phyloP scores from a whole-genome alignment of 2,329 filamentous ascomycete species.

The Podosphaera xanthii region DNA sequence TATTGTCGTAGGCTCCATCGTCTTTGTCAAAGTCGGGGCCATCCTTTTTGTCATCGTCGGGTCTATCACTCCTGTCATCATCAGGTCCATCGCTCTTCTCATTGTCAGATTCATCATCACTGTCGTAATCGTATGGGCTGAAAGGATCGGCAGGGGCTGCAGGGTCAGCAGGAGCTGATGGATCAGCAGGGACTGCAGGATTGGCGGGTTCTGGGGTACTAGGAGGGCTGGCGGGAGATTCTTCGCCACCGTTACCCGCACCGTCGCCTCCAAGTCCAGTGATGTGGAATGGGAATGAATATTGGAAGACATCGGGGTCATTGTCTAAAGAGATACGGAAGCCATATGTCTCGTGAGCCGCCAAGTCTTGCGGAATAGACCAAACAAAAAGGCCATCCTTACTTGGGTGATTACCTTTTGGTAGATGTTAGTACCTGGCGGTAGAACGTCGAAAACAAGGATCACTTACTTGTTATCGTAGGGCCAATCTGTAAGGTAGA shows the following conservation, averaged over 20 bases:
- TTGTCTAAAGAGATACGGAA: constrained; percentile 29
- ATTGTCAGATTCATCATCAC: not conserved
- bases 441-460: not conserved
- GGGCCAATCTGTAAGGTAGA: constrained; percentile 21
- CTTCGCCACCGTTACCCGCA: not conserved
- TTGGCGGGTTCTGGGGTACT: too few species aligned
- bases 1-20: too few species aligned
- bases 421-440: constrained; percentile 16
- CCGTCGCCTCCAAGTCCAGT: not conserved
- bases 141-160: not conserved
- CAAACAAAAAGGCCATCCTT: constrained; percentile 24
- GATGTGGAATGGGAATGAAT: constrained; percentile 32
- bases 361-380: constrained; percentile 25
- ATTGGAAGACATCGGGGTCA: constrained; percentile 32
- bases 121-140: not conserved
- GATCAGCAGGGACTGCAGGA: too few species aligned
- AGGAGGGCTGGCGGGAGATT: not conserved
- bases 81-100: too few species aligned
- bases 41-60: too few species aligned
- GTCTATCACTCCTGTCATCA: too few species aligned
- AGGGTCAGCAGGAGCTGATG: too few species aligned
- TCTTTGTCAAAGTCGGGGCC: too few species aligned
- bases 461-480: constrained; percentile 28
- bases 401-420: constrained; percentile 21
- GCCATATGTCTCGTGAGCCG: constrained; percentile 28